phyloP scores from a whole-genome alignment of 2,329 filamentous ascomycete genomes.

The Trichoderma sp. region DNA sequence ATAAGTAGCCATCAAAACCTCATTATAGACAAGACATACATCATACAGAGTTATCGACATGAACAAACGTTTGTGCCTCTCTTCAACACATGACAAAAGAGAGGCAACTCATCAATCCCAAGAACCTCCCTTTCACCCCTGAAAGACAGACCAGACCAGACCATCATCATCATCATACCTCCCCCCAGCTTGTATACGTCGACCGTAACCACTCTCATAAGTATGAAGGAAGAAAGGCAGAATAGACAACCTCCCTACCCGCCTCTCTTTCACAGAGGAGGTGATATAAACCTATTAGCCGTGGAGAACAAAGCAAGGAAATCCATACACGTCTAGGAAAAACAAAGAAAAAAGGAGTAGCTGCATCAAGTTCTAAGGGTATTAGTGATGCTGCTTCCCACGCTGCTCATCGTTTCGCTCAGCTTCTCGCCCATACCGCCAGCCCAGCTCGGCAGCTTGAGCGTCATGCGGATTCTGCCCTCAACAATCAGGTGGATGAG shows the following conservation, averaged over 20 bases:
- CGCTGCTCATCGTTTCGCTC: constrained; percentile 49
- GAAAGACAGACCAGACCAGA: not conserved
- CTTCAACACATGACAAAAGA: not conserved
- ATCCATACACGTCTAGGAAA: not conserved
- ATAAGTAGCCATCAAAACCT: constrained; percentile 13
- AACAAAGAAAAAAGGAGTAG: not conserved
- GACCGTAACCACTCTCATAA: not conserved
- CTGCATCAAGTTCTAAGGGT: constrained; percentile 32
- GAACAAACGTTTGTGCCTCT: constrained; percentile 2
- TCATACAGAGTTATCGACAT: constrained; percentile 23
- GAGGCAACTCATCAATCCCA: not conserved
- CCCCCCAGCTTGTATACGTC: not conserved
- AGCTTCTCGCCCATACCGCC: constrained; percentile 45
- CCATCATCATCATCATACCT: not conserved
- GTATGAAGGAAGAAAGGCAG: not conserved
- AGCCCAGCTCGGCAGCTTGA: constrained; percentile 49
- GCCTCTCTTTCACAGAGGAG: not conserved
- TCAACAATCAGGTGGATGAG: constrained; percentile 82
- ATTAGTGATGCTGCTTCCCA: constrained; percentile 47
- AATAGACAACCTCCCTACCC: not conserved
- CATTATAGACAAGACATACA: constrained; percentile 22
- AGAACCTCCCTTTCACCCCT: not conserved
- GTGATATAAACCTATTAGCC: not conserved
- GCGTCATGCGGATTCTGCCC: constrained; percentile 65
- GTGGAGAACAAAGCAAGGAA: not conserved